phyloP scores from a whole-genome alignment of 176 grass and related monocot species.

The Coix lacrymajobi region DNA sequence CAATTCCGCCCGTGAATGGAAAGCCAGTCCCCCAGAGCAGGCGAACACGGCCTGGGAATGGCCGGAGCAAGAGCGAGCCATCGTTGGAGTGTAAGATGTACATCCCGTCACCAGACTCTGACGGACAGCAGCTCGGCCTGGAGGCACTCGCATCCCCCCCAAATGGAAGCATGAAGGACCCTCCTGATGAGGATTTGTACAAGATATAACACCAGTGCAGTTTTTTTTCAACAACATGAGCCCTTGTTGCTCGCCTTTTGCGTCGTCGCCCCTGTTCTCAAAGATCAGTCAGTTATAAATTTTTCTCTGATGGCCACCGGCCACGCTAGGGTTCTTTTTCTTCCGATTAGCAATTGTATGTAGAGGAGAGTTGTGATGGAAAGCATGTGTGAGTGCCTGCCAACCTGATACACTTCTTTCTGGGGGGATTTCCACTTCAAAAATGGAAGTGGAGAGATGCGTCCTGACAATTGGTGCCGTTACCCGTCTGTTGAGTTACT shows the following conservation, averaged over 20 bases:
- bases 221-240: slow-evolving; percentile 18
- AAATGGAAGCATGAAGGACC: slow-evolving; percentile 33
- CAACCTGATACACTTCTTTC: slow-evolving; percentile 27
- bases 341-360: slow-evolving; percentile 50
- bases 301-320: slow-evolving; percentile 26
- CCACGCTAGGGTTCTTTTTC: slow-evolving; percentile 35
- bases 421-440: slow-evolving; percentile 28
- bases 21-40: slow-evolving; percentile 59
- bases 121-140: slow-evolving; percentile 37
- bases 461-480: background rate
- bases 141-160: slow-evolving; percentile 16
- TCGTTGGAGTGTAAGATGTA: slow-evolving; percentile 70
- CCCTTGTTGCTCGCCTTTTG: background rate
- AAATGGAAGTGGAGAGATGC: slow-evolving; percentile 41
- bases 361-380: slow-evolving; percentile 43
- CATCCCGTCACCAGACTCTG: slow-evolving; percentile 71
- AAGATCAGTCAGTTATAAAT: slow-evolving; percentile 10
- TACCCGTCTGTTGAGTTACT: background rate
- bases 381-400: slow-evolving; percentile 34
- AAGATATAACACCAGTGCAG: slow-evolving; percentile 37
- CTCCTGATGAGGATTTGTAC: slow-evolving; percentile 60
- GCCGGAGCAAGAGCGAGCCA: slow-evolving; percentile 90
- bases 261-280: slow-evolving; percentile 19
- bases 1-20: slow-evolving; percentile 10
- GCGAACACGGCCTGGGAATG: slow-evolving; percentile 55